Percentiles rank a stretch among this genome's conserved stretches.
These are phyloP conservation scores for Collybia nuda DNA, from an alignment of 768 basidiomycete species.

Conservation along the genomic window DNA sequence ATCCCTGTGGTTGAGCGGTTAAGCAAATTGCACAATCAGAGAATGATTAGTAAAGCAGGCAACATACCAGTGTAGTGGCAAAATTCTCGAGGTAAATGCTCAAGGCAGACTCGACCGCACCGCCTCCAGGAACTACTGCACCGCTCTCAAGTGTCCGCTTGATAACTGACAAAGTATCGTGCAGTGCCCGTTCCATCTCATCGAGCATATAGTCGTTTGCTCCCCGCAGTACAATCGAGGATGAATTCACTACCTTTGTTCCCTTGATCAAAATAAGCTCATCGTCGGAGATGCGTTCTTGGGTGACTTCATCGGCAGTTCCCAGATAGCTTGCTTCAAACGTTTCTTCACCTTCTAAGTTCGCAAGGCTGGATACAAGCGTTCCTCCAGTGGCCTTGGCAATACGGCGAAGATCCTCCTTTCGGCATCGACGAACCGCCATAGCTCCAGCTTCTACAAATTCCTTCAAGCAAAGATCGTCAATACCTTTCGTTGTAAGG, in stretches of 20 bases:
- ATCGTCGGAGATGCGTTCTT: constrained; percentile 98
- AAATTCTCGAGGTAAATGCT: constrained; percentile 99
- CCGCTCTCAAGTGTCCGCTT: constrained; percentile 98
- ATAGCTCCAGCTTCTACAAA: constrained; percentile 99
- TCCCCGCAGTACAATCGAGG: constrained; percentile 91
- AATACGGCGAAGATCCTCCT: constrained; percentile 95
- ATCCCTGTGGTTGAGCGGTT: constrained; percentile 60
- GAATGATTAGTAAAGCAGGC: background rate
- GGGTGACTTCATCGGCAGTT: constrained; percentile 92
- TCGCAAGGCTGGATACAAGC: constrained; percentile 88
- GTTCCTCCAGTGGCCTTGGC: constrained; percentile 97
- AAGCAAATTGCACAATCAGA: constrained; percentile 8
- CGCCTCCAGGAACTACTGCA: constrained; percentile 93
- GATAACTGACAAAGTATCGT: constrained; percentile 93
- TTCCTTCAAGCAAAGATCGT: constrained; percentile 96
- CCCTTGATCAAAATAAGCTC: constrained; percentile 97
- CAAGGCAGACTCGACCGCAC: constrained; percentile 94
- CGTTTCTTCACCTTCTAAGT: constrained; percentile 97
- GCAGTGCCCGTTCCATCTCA: constrained; percentile 97
- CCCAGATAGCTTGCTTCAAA: constrained; percentile 92
- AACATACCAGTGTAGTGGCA: constrained; percentile 89
- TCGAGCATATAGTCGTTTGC: constrained; percentile 99
- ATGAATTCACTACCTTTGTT: constrained; percentile 92
- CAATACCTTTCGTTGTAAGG: constrained; percentile 97
- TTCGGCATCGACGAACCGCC: constrained; percentile 96